These are phyloP conservation scores for Ulota crispa DNA, from an alignment of 225 moss, liverwort and hornwort species.

Conservation along the genomic window DNA sequence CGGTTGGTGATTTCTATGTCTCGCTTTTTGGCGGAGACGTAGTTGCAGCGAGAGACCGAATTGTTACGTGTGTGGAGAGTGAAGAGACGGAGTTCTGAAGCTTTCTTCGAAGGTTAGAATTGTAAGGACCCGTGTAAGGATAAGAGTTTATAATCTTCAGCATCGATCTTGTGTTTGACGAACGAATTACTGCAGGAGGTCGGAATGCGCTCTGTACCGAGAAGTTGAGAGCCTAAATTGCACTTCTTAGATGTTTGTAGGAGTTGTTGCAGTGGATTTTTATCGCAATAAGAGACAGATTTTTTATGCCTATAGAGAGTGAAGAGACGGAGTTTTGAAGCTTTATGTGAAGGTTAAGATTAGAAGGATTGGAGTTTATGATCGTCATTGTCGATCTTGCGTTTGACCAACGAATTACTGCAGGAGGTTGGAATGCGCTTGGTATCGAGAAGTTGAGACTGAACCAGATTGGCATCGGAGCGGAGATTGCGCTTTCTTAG, in stretches of 20 bases:
- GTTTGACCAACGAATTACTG: constrained; percentile 11
- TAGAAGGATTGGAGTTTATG: no score
- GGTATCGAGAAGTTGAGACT: neutral
- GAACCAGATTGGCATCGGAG: no score
- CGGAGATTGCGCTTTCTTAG: no score
- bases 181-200: constrained; percentile 21
- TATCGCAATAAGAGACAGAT: no score
- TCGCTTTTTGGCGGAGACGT: neutral
- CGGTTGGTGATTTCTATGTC: neutral
- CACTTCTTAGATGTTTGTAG: no score
- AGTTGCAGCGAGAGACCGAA: neutral
- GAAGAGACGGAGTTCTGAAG: neutral
- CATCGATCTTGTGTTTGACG: neutral
- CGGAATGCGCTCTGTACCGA: neutral
- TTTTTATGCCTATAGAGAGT: no score
- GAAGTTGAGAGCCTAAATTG: neutral
- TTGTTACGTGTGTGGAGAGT: neutral
- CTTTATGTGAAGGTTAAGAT: no score
- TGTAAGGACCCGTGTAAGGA: no score
- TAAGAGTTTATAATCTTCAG: neutral
- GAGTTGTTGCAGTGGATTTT: no score
- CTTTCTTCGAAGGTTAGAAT: neutral
- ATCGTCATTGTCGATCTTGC: no score
- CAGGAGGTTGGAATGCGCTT: neutral
- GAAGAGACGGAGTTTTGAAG: neutral